A percentile compares a stretch with the other conserved stretches of the same genome.
These are phyloP conservation scores for Sclerotinia nivalis DNA, from an alignment of 2,329 filamentous ascomycete species.

Conservation along the genomic window DNA sequence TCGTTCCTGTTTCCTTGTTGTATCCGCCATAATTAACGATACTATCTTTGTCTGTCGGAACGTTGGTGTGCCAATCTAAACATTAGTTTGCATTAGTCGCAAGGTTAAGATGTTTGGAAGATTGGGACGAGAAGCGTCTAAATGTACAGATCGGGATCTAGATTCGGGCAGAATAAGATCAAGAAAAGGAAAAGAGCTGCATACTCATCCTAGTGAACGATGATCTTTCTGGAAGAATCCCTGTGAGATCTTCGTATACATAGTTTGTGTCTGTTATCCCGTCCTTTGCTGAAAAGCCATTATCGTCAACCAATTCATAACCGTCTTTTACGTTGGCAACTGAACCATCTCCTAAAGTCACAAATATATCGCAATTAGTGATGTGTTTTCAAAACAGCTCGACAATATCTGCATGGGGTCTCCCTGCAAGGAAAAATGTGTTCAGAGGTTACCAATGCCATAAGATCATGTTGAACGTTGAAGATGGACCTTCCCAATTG, in stretches of 20 bases:
- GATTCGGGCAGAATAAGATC: too few relatives aligned
- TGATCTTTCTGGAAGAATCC: background rate
- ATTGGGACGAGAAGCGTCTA: too few relatives aligned
- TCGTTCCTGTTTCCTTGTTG: background rate
- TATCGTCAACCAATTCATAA: background rate
- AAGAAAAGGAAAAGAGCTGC: too few relatives aligned
- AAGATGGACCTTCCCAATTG: too few relatives aligned
- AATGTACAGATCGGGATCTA: too few relatives aligned
- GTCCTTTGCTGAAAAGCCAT: too few relatives aligned
- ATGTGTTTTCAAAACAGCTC: background rate
- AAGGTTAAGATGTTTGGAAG: too few relatives aligned
- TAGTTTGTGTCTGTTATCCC: too few relatives aligned
- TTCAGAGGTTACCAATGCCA: too few relatives aligned
- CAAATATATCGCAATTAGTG: background rate
- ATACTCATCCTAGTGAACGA: too few relatives aligned
- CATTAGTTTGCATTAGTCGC: background rate
- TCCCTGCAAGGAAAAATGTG: background rate
- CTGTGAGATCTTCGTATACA: background rate
- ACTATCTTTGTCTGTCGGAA: rapidly evolving
- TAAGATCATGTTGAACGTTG: too few relatives aligned
- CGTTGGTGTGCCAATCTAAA: background rate
- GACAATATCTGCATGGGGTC: background rate
- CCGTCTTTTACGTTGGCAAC: background rate
- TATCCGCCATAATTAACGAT: background rate
- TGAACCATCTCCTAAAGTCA: background rate